Percentiles rank a stretch among this genome's conserved stretches.
phyloP scores from a whole-genome alignment of 75 land plant genomes.

The Ceratopteris richardii region DNA sequence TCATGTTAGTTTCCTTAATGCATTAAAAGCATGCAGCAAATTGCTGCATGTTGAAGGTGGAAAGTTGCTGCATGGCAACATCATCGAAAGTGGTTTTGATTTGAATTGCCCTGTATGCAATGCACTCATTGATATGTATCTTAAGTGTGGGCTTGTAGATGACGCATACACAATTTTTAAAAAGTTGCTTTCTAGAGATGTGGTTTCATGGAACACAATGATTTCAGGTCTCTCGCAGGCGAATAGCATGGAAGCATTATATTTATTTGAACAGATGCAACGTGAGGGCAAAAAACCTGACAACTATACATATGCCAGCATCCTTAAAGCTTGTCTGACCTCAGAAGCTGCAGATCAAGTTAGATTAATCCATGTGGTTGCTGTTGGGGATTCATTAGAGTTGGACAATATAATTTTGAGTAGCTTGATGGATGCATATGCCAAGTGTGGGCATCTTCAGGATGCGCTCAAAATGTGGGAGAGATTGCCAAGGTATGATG shows the following conservation, averaged over 20 bases:
- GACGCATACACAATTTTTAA: conserved; percentile 27
- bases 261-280: conserved; percentile 13
- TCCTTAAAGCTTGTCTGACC: conserved; percentile 17
- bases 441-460: conserved; percentile 40
- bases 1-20: conserved; percentile 16
- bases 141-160: conserved; percentile 8
- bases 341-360: conserved; percentile 9
- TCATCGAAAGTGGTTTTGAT: conserved; percentile 5
- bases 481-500: conserved; percentile 12
- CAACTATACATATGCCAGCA: conserved; percentile 8
- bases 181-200: conserved; percentile 25
- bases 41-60: neutral
- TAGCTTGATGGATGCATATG: conserved; percentile 21
- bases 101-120: conserved; percentile 5
- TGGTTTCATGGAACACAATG: conserved; percentile 15
- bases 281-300: conserved; percentile 1
- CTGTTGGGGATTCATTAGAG: neutral
- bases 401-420: conserved; percentile 8
- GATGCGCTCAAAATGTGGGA: conserved; percentile 25
- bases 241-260: conserved; percentile 9
- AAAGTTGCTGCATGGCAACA: neutral
- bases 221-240: conserved; percentile 4
- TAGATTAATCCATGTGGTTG: conserved; percentile 12
- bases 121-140: conserved; percentile 24
- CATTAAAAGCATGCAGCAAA: conserved; percentile 4